Base-by-base conservation (phyloP, 202 grass and related monocot species). In the Setaria italica region DNA sequence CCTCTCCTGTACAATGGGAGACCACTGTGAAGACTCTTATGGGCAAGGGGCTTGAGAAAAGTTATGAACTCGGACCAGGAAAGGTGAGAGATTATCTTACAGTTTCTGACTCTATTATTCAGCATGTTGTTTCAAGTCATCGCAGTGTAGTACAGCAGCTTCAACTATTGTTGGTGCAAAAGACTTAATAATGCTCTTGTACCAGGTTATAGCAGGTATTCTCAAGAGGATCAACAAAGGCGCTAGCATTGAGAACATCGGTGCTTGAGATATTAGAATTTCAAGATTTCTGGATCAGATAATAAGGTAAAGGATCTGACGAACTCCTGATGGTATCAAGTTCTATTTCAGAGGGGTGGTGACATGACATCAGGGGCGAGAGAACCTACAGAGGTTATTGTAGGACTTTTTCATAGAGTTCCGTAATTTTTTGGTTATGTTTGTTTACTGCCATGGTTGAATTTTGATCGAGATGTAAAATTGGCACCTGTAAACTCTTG, bases 1-100 rank as follows among this genome's bases (percentile, higher is more conserved):
- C 97, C 1, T 96, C 93, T 70, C 97, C 93, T 0, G 97, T 99
- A 11, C 97, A 94, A 51, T 99, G 97, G 97, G 97, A 99, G 56
- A 87, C 71, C 66, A 99, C 91, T 29, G 85, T 99, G 53, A 96
- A 94, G 46, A 94, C 91, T 72, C 90, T 99, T 50, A 85, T 99
- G 84, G 87, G 59, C 67, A 99, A 96, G 70, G 97, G 97, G 16
- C 90, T 99, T 76, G 91, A 94, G 92, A 96, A 90, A 92, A 94
- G 92, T 79, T 99, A 94, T 71, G 93, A 99, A 90, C 86, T 99
- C 41, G 93, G 97, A 34, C 97, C 97, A 77, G 93, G 97, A 84
- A 96, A 96, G 93, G 97, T 99, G 70, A 89, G 34, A 56, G 25
- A 58, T 20, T 82, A 59, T n/a, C 10, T 87, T 34, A 73, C 35